Percentiles rank a stretch among this genome's conserved stretches.
Evolutionary conservation across 495 filamentous ascomycete genomes (phyloP).

Genomic region (Antarctomyces pellizariae): DNA sequence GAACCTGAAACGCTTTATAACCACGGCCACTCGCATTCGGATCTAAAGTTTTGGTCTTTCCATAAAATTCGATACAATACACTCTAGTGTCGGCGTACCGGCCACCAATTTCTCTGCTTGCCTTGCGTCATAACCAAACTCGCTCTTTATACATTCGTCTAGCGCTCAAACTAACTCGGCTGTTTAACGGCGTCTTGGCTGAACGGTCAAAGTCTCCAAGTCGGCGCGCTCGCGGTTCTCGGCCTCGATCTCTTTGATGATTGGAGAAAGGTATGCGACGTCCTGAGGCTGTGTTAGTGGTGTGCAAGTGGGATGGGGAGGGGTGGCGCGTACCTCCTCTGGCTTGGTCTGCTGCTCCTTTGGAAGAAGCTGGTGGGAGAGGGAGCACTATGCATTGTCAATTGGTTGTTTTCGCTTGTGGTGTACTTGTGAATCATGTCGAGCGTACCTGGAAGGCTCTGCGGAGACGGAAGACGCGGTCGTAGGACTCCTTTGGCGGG

Average conservation of each 20-base stretch:
- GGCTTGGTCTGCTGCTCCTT: slow-evolving; percentile 48
- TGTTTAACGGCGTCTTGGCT: slow-evolving; percentile 19
- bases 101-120: too few relatives aligned
- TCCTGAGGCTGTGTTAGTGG: slow-evolving; percentile 28
- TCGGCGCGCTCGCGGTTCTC: slow-evolving; percentile 62
- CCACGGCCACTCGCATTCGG: too few relatives aligned
- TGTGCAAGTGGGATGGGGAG: background rate
- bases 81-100: too few relatives aligned
- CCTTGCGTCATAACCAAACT: too few relatives aligned
- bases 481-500: slow-evolving; percentile 71
- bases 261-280: slow-evolving; percentile 48
- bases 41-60: too few relatives aligned
- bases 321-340: slow-evolving; percentile 30
- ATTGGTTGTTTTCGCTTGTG: slow-evolving; percentile 10
- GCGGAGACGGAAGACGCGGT: slow-evolving; percentile 89
- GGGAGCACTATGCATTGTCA: slow-evolving; percentile 34
- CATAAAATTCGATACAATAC: too few relatives aligned
- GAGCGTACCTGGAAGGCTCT: slow-evolving; percentile 66
- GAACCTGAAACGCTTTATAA: too few relatives aligned
- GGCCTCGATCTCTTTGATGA: slow-evolving; percentile 64
- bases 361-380: slow-evolving; percentile 57
- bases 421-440: background rate
- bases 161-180: background rate
- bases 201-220: slow-evolving; percentile 55
- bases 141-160: too few relatives aligned